Percentiles rank a stretch among this genome's conserved stretches.
These are phyloP conservation scores for Orychophragmus violaceus DNA, from an alignment of 345 rosid genomes.

Conservation along the genomic window DNA sequence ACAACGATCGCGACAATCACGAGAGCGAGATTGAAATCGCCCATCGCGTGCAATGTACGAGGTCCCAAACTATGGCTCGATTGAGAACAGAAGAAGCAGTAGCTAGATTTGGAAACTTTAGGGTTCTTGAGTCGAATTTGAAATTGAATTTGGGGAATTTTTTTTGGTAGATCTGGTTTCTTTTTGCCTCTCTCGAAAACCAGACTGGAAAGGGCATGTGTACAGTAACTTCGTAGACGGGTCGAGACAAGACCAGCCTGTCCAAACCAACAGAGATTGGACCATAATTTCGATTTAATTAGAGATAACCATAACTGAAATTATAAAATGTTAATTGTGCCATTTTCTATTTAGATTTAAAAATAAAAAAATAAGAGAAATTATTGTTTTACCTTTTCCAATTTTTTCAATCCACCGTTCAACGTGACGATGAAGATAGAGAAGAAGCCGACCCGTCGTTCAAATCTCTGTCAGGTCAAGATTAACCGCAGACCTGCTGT, in stretches of 20 bases:
- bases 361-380: neutral
- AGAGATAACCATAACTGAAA: neutral
- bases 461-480: constrained; percentile 14
- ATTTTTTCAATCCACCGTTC: constrained; percentile 27
- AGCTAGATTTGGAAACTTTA: no score
- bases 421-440: constrained; percentile 35
- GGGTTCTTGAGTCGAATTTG: constrained; percentile 20
- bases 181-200: neutral
- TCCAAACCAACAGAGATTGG: neutral
- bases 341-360: no score
- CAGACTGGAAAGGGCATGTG: constrained; percentile 9
- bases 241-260: constrained; percentile 18
- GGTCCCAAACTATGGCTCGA: constrained; percentile 26
- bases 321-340: no score
- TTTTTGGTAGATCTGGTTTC: constrained; percentile 26
- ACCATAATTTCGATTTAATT: constrained; percentile 3
- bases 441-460: constrained; percentile 31
- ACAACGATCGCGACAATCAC: constrained; percentile 83
- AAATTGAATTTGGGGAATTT: neutral
- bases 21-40: constrained; percentile 97
- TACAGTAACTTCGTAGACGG: neutral
- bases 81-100: no score
- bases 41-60: constrained; percentile 43
- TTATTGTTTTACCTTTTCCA: constrained; percentile 21
- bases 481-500: constrained; percentile 15